These are phyloP conservation scores for Dacryopinax primogenitus DNA, from an alignment of 768 basidiomycete genomes.

Conservation along the genomic window DNA sequence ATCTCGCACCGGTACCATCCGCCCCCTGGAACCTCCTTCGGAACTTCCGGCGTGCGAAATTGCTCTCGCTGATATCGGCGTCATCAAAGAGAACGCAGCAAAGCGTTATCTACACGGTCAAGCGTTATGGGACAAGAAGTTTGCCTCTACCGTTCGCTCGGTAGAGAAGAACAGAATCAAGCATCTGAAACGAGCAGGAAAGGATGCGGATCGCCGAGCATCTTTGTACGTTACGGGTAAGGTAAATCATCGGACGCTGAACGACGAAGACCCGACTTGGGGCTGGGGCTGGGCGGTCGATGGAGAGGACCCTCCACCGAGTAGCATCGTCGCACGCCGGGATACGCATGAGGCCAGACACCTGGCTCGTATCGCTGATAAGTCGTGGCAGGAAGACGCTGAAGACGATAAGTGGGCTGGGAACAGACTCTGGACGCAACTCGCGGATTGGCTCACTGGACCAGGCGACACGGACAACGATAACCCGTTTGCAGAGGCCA, in stretches of 20 bases:
- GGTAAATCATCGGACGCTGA: constrained; percentile 18
- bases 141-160: constrained; percentile 38
- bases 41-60: constrained; percentile 56
- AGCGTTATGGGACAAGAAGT: constrained; percentile 53
- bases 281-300: constrained; percentile 80
- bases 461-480: background rate
- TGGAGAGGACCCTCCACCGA: constrained; percentile 75
- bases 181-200: constrained; percentile 49
- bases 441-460: constrained; percentile 50
- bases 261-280: constrained; percentile 39
- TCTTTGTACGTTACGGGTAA: constrained; percentile 35
- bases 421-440: constrained; percentile 58
- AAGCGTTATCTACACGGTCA: constrained; percentile 63
- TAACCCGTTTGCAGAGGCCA: background rate
- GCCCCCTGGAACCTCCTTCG: constrained; percentile 59
- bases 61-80: constrained; percentile 53
- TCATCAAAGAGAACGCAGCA: constrained; percentile 57
- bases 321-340: constrained; percentile 77
- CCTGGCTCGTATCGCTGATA: constrained; percentile 62
- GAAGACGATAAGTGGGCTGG: constrained; percentile 42
- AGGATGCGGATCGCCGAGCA: constrained; percentile 41
- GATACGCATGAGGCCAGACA: constrained; percentile 71
- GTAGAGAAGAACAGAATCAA: constrained; percentile 57
- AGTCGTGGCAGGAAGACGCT: constrained; percentile 41
- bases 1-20: constrained; percentile 65